Base-by-base conservation (phyloP, 1,284 basidiomycete species). In the Sporisorium sorghi region DNA sequence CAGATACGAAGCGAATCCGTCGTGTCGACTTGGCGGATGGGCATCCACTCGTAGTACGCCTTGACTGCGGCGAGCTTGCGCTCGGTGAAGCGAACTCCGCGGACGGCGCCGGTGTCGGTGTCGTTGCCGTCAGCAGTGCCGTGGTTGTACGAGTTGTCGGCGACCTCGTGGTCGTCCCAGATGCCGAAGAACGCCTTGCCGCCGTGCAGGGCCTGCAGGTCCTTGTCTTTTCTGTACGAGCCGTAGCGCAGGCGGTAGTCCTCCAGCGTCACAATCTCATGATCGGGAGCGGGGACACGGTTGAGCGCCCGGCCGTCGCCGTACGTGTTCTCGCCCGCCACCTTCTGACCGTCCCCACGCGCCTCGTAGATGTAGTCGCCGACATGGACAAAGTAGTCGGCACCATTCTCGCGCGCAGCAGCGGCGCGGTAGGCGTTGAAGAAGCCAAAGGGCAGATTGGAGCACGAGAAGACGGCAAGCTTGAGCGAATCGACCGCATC, bases 21-120 rank as follows among this genome's bases (percentile, higher is more conserved):
- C 3, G 87, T 86, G 61, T 87, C 87, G 15, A 90, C 89, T 79
- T 90, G 89, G 9, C 89, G 87, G 63, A 91, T 89, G 15, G 90
- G 90, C 86, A 91, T 88, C 89, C 90, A 90, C 76, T 90, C 89
- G 76, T 90, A 89, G 80, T 90, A 91, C 0, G 90, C 89, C 30
- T 87, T 86, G 32, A 90, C 87, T 4, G 89, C 90, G 42, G 89
- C 88, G 1, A 89, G 82, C 82, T 90, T 90, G 44, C 90, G 84
- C 75, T 90, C 89, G 5, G 89, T 89, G 85, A 90, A 90, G 32
- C 69, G 58, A 14, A 73, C 62, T 14, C 75, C 77, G 2, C 66
- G 60, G n/a, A 62, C 73, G 51, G 52, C 70, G 15, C 89, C 89
- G 1, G 83, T 77, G 14, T 86, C 66, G 0, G 89, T 88, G 82